Percentiles rank a stretch among this genome's conserved stretches.
These are phyloP conservation scores for Calvatia gigantea DNA, from an alignment of 768 basidiomycete genomes.

Conservation along the genomic window DNA sequence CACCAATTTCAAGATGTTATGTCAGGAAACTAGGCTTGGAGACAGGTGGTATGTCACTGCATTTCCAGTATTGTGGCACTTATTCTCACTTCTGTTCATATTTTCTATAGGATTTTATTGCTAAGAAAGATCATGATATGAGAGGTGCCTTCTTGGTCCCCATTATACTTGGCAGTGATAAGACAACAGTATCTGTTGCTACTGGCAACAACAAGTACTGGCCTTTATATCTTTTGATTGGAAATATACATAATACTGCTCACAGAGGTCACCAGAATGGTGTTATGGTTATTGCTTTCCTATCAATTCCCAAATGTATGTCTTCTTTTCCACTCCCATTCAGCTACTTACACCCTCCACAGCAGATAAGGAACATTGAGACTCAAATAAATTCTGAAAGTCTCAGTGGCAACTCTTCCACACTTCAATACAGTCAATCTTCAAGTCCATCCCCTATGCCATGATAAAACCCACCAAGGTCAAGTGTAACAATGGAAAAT, in stretches of 20 bases:
- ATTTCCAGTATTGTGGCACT: constrained; percentile 1
- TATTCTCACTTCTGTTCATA: not conserved
- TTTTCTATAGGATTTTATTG: constrained; percentile 21
- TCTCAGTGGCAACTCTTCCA: not conserved
- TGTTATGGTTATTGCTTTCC: constrained; percentile 24
- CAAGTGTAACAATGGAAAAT: constrained; percentile 24
- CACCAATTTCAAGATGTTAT: constrained; percentile 31
- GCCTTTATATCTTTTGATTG: constrained; percentile 30
- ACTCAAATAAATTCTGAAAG: not conserved
- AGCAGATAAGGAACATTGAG: not conserved
- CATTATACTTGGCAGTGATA: constrained; percentile 34
- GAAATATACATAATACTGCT: constrained; percentile 28
- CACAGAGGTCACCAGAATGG: constrained; percentile 28
- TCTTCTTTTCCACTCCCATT: not conserved
- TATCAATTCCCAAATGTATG: constrained; percentile 20
- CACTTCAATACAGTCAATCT: not conserved
- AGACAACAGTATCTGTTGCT: constrained; percentile 34
- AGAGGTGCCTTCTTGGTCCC: constrained; percentile 28
- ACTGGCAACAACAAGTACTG: constrained; percentile 34
- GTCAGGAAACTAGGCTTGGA: constrained; percentile 39
- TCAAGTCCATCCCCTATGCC: not conserved
- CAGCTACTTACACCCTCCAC: too few species aligned
- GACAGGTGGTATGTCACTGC: constrained; percentile 32
- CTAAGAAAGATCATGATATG: constrained; percentile 16
- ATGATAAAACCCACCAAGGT: constrained; percentile 16